phyloP scores from a whole-genome alignment of 257 asterid species.

The Solanum medicagineum region DNA sequence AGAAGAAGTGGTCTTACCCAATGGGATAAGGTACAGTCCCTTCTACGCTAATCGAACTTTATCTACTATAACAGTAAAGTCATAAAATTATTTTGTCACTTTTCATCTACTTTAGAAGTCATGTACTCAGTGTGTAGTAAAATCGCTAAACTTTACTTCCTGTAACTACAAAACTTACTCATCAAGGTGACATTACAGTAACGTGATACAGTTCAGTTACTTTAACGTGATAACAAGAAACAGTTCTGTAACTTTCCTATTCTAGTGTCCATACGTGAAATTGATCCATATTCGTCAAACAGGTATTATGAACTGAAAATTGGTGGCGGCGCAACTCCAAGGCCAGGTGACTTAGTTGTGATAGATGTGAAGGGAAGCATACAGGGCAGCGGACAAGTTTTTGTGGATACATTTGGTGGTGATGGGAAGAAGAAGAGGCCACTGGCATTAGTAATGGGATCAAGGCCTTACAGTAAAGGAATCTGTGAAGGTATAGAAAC shows the following conservation, averaged over 20 bases:
- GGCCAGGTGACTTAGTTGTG: slow-evolving; percentile 71
- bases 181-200: not conserved
- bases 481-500: slow-evolving; percentile 75
- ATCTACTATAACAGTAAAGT: not conserved
- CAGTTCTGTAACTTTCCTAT: not conserved
- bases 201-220: not conserved
- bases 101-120: not conserved
- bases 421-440: slow-evolving; percentile 24
- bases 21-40: slow-evolving; percentile 51
- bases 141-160: not conserved
- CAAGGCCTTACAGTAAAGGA: slow-evolving; percentile 73
- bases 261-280: not conserved
- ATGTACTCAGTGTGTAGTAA: not conserved
- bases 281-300: not conserved
- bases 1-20: slow-evolving; percentile 68
- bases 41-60: not conserved
- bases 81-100: not conserved
- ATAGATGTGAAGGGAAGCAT: slow-evolving; percentile 59
- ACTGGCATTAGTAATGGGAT: slow-evolving; percentile 70
- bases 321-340: slow-evolving; percentile 61
- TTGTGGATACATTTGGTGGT: slow-evolving; percentile 49
- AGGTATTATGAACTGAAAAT: slow-evolving; percentile 63
- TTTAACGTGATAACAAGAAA: not conserved
- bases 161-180: not conserved
- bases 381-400: slow-evolving; percentile 42